Evolutionary conservation across 1,139 yeast species (phyloP), one percentile per base, ranked within the genome.

Genomic region (Taiozyma onychis): DNA sequence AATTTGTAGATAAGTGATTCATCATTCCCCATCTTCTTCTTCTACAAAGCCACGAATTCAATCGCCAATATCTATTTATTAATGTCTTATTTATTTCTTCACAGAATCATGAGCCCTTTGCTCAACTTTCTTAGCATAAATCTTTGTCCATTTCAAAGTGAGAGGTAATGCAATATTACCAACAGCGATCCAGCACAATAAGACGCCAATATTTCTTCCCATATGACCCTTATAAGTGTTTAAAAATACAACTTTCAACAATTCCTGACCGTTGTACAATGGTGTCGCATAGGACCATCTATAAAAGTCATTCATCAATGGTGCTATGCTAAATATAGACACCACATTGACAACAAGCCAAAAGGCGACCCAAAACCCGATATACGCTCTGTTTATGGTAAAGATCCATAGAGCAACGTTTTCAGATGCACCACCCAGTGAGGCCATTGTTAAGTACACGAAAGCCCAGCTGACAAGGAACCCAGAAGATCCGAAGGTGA

Each of bases 271-370:
- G 55, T 76, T 75, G 47, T 71, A 69, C 45, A 78, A 73, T 1
- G 85, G 84, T 65, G 77, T 67, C 3, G 78, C 81, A 58, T 78
- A 77, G 0, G 81, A 80, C 53, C 74, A 78, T 37, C 77, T 62
- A 62, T 67, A 79, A 57, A 79, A 70, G 1, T 49, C 50, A 2
- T 80, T 78, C 59, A 78, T 74, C 28, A 78, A 57, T 3, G 67
- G 73, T 44, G 77, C 68, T 0, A 82, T 78, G 0, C 77, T 64
- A 47, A 78, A 70, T 1, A 78, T 71, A 0, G 82, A 81, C 4
- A 79, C 66, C 41, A 78, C 67, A 59, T 78, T 79, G 22, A 64
- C 44, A 2, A 74, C 71, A 43, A 78, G 76, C 49, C 72, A 73
- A 45, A 71, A 65, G 49, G 78, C 62, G 51, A 78, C 56, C 66